A percentile compares a stretch with the other conserved stretches of the same genome.
Evolutionary conservation across 345 rosid species (phyloP).

Genomic region (Pseudoturritis turrita): DNA sequence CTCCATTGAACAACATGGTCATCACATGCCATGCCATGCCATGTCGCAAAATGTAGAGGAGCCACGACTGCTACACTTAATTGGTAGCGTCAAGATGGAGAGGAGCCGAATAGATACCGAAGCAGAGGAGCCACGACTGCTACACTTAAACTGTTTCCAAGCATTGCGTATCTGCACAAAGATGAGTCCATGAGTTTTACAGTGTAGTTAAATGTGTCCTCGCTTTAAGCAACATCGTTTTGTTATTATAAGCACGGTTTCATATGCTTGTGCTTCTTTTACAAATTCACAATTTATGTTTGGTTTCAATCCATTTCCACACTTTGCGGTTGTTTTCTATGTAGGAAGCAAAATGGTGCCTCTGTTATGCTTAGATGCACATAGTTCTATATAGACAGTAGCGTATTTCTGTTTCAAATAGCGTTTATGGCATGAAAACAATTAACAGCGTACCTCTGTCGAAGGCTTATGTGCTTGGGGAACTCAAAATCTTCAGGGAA

Average conservation of each 20-base stretch:
- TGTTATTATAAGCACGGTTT: not conserved
- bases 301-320: not conserved
- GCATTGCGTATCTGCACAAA: slow-evolving; percentile 72
- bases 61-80: too few species aligned
- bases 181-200: not conserved
- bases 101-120: slow-evolving; percentile 51
- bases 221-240: not conserved
- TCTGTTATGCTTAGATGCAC: not conserved
- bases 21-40: not conserved
- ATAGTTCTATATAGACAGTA: not conserved
- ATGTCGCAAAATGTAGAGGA: not conserved
- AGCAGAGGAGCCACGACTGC: slow-evolving; percentile 90
- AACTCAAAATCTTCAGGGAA: slow-evolving; percentile 80
- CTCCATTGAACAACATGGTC: not conserved
- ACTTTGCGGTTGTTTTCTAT: not conserved
- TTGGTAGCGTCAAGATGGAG: slow-evolving; percentile 22
- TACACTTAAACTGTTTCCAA: slow-evolving; percentile 88
- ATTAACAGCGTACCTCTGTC: slow-evolving; percentile 54
- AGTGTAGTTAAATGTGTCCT: not conserved
- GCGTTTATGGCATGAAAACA: not conserved
- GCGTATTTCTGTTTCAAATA: not conserved
- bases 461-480: slow-evolving; percentile 62
- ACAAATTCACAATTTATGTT: not conserved
- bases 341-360: not conserved
- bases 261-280: not conserved